Conservation (phyloP, 164 flowering plant species). For the Cinnamomum chago region DNA sequence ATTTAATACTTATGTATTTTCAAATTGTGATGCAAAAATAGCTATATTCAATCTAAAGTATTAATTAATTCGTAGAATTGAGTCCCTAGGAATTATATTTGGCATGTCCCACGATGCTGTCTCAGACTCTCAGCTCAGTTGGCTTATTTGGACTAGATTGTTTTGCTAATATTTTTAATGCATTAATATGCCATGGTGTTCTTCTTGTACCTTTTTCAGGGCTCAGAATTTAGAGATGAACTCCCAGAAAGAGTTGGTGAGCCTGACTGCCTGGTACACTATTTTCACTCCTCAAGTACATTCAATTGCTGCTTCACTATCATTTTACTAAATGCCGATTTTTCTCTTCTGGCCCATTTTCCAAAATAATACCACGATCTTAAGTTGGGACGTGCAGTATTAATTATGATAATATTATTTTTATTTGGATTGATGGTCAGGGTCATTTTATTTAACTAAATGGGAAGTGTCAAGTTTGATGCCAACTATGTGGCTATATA, state of each 20-base stretch:
- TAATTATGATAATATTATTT: no score
- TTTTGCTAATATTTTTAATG: not conserved
- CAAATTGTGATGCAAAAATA: not conserved
- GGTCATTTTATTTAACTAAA: no score
- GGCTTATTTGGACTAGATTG: no score
- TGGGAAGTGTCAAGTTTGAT: no score
- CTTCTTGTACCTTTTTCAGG: conserved; percentile 24
- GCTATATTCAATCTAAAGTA: not conserved
- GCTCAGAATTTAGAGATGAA: conserved; percentile 34
- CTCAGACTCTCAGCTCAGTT: not conserved
- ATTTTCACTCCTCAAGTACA: not conserved
- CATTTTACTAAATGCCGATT: no score
- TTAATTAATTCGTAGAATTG: not conserved
- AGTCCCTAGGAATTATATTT: not conserved
- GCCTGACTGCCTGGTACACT: conserved; percentile 71
- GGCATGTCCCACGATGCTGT: not conserved
- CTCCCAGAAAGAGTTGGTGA: conserved; percentile 80
- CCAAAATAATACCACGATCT: no score
- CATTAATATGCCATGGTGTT: conserved; percentile 1
- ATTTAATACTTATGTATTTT: no score
- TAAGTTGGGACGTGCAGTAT: no score
- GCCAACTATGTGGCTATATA: no score
- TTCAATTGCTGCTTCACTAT: no score
- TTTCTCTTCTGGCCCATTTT: no score
- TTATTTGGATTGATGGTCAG: no score